These are phyloP conservation scores for Rickenella mellea DNA, from an alignment of 768 basidiomycete genomes.

Conservation along the genomic window DNA sequence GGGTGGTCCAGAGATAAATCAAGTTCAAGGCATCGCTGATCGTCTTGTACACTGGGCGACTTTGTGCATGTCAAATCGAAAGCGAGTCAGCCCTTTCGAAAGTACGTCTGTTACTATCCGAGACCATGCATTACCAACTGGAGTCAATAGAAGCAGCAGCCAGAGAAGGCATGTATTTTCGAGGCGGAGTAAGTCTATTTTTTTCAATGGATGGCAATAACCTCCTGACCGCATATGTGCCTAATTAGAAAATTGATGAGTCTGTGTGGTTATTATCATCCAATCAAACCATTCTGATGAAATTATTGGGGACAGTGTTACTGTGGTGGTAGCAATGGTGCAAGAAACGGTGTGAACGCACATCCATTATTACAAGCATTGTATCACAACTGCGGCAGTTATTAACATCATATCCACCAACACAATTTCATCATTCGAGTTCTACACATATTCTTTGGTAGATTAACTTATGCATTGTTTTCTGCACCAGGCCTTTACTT, in stretches of 20 bases:
- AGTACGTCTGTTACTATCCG: conserved; percentile 28
- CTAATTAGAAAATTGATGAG: conserved; percentile 70
- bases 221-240: conserved; percentile 3
- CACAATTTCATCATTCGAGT: not conserved
- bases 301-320: conserved; percentile 2
- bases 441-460: not conserved
- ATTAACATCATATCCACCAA: not conserved
- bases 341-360: conserved; percentile 46
- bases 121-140: not conserved
- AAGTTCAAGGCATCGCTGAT: conserved; percentile 65
- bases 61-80: conserved; percentile 59
- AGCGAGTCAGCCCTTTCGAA: conserved; percentile 65
- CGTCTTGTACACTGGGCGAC: conserved; percentile 61
- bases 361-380: not conserved
- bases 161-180: conserved; percentile 52
- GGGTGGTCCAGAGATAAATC: conserved; percentile 45
- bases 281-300: not conserved
- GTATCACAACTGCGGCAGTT: not conserved
- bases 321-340: conserved; percentile 59
- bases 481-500: not conserved
- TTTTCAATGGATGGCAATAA: not conserved
- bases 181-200: conserved; percentile 58
- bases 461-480: not conserved
- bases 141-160: conserved; percentile 45
- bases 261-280: conserved; percentile 28